Evolutionary conservation across 2,329 filamentous ascomycete species (phyloP), one percentile per base, ranked within the genome.

Genomic region (Monilinia polystroma): DNA sequence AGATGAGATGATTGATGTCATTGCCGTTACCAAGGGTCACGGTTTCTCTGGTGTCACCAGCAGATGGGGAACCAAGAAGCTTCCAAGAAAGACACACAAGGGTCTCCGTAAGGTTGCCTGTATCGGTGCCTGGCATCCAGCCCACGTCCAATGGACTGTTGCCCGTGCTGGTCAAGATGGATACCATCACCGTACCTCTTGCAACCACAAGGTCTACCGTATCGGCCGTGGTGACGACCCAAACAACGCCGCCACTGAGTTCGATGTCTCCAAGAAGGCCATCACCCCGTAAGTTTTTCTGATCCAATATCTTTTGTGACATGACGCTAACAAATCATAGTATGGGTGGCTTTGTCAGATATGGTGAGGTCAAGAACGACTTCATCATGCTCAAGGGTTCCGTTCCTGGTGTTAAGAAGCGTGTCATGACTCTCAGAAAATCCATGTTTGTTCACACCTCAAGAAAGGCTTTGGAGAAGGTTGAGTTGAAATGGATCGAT

Each of bases 181-280:
- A 87, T 99, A 99, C 90, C 95, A 99, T 83, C 95, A 99, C 87
- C 93, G 95, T 90, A 99, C 95, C 79, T 98, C 95, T 73, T 91
- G 95, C 86, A 99, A 99, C 91, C 95, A 99, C 92, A 99, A 99
- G 91, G 84, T 99, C 80, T 99, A 98, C 92, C 92, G 95, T 76
- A 91, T 99, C 76, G 95, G 94, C 80, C 96, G 95, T 89, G 94
- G 87, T 77, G 85, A 86, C 74, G 92, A 95, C 78, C 92, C 95
- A 80, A 89, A 89, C 81, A 97, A 93, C 84, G 95, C 92, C 77
- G 91, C 94, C 68, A 99, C 95, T 74, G 92, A 97, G 73, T 89
- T 94, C 79, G 95, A 99, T 80, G 88, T 96, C 80, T 96, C 93
- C 85, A 97, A 97, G 91, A 99, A 99, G 91, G 89, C 87, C 81